Conservation (phyloP, 352 stramenopile genomes). For the Phytophthora fragariae region DNA sequence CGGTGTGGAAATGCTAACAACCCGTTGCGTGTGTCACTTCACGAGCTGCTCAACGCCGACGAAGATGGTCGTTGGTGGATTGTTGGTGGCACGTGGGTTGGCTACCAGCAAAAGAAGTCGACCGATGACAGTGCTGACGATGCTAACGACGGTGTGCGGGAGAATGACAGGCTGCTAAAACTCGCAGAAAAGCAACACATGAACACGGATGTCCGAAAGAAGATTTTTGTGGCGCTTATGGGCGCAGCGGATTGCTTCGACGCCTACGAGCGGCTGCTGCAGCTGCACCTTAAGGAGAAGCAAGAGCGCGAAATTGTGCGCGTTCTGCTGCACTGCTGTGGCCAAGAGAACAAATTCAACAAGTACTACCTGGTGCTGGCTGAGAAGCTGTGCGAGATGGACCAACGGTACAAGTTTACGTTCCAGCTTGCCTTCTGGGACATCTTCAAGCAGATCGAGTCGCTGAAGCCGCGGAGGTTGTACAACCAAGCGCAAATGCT, state of each 20-base stretch:
- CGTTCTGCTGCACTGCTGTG: constrained; percentile 95
- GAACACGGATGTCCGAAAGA: constrained; percentile 96
- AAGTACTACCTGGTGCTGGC: constrained; percentile 96
- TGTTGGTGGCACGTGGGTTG: constrained; percentile 95
- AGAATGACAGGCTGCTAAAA: constrained; percentile 84
- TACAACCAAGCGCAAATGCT: constrained; percentile 93
- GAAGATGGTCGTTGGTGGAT: constrained; percentile 97
- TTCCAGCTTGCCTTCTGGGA: constrained; percentile 98
- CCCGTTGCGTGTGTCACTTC: constrained; percentile 73
- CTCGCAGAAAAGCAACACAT: constrained; percentile 97
- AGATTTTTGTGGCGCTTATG: constrained; percentile 98
- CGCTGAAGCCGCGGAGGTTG: constrained; percentile 84
- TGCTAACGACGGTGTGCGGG: constrained; percentile 26
- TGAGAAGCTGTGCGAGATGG: constrained; percentile 94
- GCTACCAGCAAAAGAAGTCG: constrained; percentile 56
- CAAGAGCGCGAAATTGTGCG: constrained; percentile 95
- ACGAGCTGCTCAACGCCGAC: constrained; percentile 80
- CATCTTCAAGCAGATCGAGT: constrained; percentile 93
- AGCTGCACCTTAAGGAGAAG: constrained; percentile 91
- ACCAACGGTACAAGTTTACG: constrained; percentile 96
- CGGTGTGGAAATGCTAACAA: constrained; percentile 82
- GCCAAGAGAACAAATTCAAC: constrained; percentile 92
- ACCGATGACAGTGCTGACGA: constrained; percentile 36
- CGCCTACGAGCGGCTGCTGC: constrained; percentile 95
- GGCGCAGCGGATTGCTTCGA: constrained; percentile 95